Evolutionary conservation across 2,329 filamentous ascomycete genomes (phyloP), one percentile per base, ranked within the genome.

Genomic region (Calonectria pseudoturangicola): DNA sequence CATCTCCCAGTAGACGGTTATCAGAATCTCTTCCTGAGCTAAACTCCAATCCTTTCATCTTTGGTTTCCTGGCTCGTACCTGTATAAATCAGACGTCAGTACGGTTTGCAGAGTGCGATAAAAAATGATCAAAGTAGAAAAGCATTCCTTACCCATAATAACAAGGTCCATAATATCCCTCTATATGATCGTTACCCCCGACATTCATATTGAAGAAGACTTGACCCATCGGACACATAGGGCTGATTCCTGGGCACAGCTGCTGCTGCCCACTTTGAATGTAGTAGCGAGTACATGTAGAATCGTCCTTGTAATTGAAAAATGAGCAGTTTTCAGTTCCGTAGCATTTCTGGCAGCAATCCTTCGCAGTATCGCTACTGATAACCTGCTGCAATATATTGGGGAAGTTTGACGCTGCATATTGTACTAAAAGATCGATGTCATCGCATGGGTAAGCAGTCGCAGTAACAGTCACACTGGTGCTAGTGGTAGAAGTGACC

Each of bases 331-430:
- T 48, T 21, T 25, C n/a, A 21, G 45, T 48, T 48, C n/a, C 45
- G n/a, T 48, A 48, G 45, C 45, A 48, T 48, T 48, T 48, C 45
- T 48, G 45, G n/a, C 45, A 48, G 21, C 21, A 48, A n/a, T 48
- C 45, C 13, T 25, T 48, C 6, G 21, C 45, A 25, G 45, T 12
- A 25, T 13, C 21, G 21, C 45, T 25, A 12, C 10, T 48, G n/a
- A 48, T 13, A 25, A 25, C 9, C 45, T 48, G 45, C 1, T 3
- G 2, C 1, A 25, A 2, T 25, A 12, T 12, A 25, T 48, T 25
- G 3, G 45, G n/a, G 18, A 48, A 48, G n/a, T 1, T 5, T 3
- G 2, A 3, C 21, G 4, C n/a, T 12, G 45, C 45, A 10, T 12
- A 13, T 25, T n/a, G 3, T 3, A 8, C 3, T 13, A 48, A 25